Evolutionary conservation across 371 early-diverging fungal genomes (phyloP), one percentile per base, ranked within the genome.

Genomic region (Mortierella sp.): DNA sequence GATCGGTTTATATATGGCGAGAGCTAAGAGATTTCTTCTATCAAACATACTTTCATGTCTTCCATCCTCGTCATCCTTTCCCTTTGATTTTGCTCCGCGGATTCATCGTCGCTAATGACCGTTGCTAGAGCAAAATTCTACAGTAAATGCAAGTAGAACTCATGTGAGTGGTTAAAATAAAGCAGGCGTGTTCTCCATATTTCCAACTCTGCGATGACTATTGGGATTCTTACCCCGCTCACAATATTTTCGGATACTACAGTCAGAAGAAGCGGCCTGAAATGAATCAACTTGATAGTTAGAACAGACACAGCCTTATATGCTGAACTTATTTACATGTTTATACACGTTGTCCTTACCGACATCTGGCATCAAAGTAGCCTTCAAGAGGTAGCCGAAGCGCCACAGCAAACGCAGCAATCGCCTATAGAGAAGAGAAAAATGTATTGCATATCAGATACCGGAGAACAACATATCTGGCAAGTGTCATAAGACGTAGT

Each of bases 191-290:
- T 6, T 22, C n/a, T n/a, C n/a, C 47, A 47, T 2, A 13, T 47
- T n/a, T 35, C 45, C 37, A 6, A 22, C 5, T 19, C 6, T 26
- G 17, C 12, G 22, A 28, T 12, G 19, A 12, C 3, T 42, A 6
- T 32, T 17, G 13, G 13, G 9, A 37, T 1, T 34, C 67, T 29
- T 76, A 76, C 77, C 51, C 63, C 77, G 7, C 23, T 66, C 40
- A 76, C 49, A 45, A 76, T 59, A 10, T 76, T 76, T 26, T 76
- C 77, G 12, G 71, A 65, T 10, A 32, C 60, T 2, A 68, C 72
- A 10, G 61, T 42, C 13, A 76, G 49, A 2, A 67, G 23, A 3
- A 76, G 58, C 15, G 77, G 71, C 22, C 77, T 76, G 47, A 12
- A 29, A 29, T 31, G 10, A 3, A n/a, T 7, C 12, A 26, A 23